Evolutionary conservation across 169 alveolate genomes (phyloP).

Genomic region (Plasmodium chabaudi): DNA sequence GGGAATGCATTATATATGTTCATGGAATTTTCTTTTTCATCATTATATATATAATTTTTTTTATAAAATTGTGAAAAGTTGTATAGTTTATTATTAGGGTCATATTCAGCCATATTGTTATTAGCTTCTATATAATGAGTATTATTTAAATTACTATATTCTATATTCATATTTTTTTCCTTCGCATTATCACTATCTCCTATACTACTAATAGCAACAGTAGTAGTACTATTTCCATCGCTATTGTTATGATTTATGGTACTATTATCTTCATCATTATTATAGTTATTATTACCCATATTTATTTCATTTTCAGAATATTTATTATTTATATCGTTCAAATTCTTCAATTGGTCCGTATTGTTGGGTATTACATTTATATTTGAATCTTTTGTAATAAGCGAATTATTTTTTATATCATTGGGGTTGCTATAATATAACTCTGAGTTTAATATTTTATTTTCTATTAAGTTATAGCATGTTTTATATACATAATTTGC

Average conservation of each 20-base stretch:
- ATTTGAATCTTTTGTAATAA: background rate
- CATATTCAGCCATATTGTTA: background rate
- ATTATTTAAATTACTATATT: background rate
- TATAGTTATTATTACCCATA: background rate
- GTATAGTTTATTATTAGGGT: background rate
- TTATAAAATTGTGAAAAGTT: constrained; percentile 34
- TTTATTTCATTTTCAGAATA: constrained; percentile 5
- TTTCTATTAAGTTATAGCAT: constrained; percentile 23
- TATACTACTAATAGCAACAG: no score
- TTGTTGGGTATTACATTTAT: background rate
- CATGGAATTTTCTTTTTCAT: constrained; percentile 16
- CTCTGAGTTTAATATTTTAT: constrained; percentile 9
- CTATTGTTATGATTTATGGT: no score
- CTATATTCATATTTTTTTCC: no score
- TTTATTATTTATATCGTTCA: background rate
- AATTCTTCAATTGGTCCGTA: constrained; percentile 1
- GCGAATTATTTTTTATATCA: background rate
- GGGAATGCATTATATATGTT: background rate
- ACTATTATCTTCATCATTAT: constrained; percentile 9
- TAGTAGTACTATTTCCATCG: no score
- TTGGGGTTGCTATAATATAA: background rate
- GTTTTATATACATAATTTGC: background rate
- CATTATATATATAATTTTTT: constrained; percentile 5
- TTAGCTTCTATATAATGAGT: constrained; percentile 29
- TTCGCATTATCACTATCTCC: no score